Percentiles rank a stretch among this genome's conserved stretches.
Conservation (phyloP, 2,329 filamentous ascomycete genomes). For the Leptographium lundbergii region DNA sequence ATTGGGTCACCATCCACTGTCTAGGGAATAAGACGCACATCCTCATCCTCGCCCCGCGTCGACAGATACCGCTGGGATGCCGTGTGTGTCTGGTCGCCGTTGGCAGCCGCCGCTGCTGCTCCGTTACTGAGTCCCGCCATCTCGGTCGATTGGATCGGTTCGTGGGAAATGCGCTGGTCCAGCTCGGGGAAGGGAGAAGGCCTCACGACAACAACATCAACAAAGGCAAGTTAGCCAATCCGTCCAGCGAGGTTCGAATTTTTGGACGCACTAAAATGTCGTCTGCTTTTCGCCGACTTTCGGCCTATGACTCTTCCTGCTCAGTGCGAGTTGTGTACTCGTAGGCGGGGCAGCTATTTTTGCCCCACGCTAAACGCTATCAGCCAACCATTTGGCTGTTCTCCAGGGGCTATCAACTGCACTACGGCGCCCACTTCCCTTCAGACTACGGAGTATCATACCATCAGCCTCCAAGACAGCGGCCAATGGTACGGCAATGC, state of each 20-base stretch:
- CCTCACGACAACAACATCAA: background rate
- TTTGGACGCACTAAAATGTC: background rate
- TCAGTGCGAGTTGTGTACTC: background rate
- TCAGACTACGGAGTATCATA: background rate
- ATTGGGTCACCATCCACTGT: background rate
- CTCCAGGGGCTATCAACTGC: background rate
- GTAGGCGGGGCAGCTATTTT: background rate
- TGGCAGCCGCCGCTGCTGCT: background rate
- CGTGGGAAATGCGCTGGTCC: background rate
- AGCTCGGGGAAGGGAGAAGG: background rate
- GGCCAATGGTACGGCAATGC: background rate
- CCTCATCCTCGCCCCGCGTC: slow-evolving; percentile 12
- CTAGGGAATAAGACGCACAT: slow-evolving; percentile 3
- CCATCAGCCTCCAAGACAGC: background rate
- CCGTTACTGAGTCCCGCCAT: slow-evolving; percentile 9
- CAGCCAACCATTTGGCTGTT: background rate
- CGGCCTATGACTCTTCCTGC: background rate
- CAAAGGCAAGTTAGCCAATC: background rate
- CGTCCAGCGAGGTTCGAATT: background rate
- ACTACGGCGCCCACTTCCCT: background rate
- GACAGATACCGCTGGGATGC: slow-evolving; percentile 14
- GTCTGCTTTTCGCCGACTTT: background rate
- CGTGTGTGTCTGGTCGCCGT: slow-evolving; percentile 10
- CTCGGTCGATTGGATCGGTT: background rate
- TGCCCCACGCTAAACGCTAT: background rate